phyloP scores from a whole-genome alignment of 2,329 filamentous ascomycete species.

The Pleomassaria siparia region DNA sequence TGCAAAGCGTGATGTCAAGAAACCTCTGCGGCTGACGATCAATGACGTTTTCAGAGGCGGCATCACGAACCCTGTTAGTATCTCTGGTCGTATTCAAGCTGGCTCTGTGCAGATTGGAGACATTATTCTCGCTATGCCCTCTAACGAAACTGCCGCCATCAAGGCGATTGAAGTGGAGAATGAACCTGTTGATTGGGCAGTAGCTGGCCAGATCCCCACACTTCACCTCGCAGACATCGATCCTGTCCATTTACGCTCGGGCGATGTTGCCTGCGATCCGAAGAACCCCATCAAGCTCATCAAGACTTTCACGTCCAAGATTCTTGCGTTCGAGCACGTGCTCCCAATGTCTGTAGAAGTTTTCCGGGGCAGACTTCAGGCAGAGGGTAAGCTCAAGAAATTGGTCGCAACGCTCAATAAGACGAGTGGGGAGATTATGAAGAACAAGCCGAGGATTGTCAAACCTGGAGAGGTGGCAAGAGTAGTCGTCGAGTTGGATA shows the following conservation, averaged over 20 bases:
- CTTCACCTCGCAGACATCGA: constrained; percentile 87
- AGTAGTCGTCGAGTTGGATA: constrained; percentile 72
- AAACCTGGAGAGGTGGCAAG: constrained; percentile 77
- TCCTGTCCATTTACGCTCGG: constrained; percentile 71
- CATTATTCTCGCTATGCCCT: constrained; percentile 74
- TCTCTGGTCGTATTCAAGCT: constrained; percentile 82
- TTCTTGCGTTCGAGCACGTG: constrained; percentile 85
- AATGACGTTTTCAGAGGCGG: constrained; percentile 82
- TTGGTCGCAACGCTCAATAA: constrained; percentile 79
- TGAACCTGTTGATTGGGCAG: constrained; percentile 78
- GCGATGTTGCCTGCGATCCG: constrained; percentile 81
- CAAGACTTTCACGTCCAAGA: constrained; percentile 76
- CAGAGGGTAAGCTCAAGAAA: constrained; percentile 70
- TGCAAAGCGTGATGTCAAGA: constrained; percentile 68
- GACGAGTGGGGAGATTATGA: constrained; percentile 69
- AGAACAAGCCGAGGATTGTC: constrained; percentile 83
- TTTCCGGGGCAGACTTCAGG: constrained; percentile 80
- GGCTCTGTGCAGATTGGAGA: constrained; percentile 86
- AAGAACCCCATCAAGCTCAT: constrained; percentile 68
- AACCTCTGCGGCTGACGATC: constrained; percentile 83
- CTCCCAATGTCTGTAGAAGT: constrained; percentile 89
- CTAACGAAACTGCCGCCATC: constrained; percentile 76
- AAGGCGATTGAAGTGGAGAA: constrained; percentile 79
- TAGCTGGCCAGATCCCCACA: constrained; percentile 85
- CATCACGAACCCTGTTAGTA: constrained; percentile 76